Conservation (phyloP, 1,284 basidiomycete species). For the Heliocybe sulcata region DNA sequence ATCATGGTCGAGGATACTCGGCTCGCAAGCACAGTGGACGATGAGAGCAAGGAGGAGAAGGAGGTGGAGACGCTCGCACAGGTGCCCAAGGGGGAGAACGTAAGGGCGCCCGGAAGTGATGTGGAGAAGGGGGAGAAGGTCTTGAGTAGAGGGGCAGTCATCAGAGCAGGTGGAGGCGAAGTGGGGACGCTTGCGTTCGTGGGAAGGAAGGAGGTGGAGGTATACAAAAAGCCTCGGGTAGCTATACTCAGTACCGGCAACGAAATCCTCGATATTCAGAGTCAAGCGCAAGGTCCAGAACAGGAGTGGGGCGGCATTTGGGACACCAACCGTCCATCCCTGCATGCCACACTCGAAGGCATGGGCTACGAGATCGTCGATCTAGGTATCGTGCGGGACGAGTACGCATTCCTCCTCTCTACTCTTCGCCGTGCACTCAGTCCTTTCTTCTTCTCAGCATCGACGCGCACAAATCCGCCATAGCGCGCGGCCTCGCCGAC, state of each 20-base stretch:
- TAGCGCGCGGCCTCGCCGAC: slow-evolving; percentile 47
- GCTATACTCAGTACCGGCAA: slow-evolving; percentile 84
- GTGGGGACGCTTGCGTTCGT: slow-evolving; percentile 82
- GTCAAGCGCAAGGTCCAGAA: slow-evolving; percentile 16
- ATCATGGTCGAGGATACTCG: slow-evolving; percentile 92
- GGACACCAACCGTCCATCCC: slow-evolving; percentile 81
- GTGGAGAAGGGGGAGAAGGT: slow-evolving; percentile 63
- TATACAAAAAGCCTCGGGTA: slow-evolving; percentile 65
- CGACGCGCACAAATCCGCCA: slow-evolving; percentile 49
- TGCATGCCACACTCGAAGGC: slow-evolving; percentile 62
- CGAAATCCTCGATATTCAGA: slow-evolving; percentile 66
- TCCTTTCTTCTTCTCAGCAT: too few species aligned
- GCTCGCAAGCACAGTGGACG: slow-evolving; percentile 42
- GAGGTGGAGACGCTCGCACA: slow-evolving; percentile 62
- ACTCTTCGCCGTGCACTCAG: neutral
- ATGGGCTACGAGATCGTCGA: slow-evolving; percentile 77
- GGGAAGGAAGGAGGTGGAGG: slow-evolving; percentile 61
- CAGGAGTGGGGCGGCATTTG: slow-evolving; percentile 61
- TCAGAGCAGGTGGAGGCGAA: slow-evolving; percentile 71
- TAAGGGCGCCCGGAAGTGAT: slow-evolving; percentile 70
- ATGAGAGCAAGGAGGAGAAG: slow-evolving; percentile 47
- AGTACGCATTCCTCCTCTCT: slow-evolving; percentile 32
- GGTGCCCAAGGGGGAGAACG: slow-evolving; percentile 64
- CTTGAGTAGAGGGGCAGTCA: slow-evolving; percentile 50
- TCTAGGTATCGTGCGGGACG: slow-evolving; percentile 73